A percentile compares a stretch with the other conserved stretches of the same genome.
phyloP scores from a whole-genome alignment of 148 eudicot species.

The Heliamphora exappendiculata region DNA sequence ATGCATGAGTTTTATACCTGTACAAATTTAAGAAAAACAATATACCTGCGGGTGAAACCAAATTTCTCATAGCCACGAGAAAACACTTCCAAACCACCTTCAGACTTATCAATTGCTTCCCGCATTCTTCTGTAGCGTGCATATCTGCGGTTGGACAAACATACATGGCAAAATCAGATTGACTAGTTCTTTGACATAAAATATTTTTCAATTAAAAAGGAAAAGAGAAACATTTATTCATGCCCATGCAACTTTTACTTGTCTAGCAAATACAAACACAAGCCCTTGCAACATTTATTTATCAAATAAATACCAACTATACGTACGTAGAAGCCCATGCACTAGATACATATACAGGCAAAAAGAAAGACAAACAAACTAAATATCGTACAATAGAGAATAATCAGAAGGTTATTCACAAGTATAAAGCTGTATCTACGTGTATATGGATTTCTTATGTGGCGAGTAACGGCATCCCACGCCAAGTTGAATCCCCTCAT shows the following conservation, averaged over 20 bases:
- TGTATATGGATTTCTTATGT: too few species aligned
- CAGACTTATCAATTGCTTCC: slow-evolving; percentile 70
- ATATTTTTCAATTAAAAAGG: neutral
- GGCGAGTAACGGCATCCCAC: too few species aligned
- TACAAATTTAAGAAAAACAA: slow-evolving; percentile 5
- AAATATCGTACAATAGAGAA: too few species aligned
- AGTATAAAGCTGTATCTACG: too few species aligned
- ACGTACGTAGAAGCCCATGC: too few species aligned
- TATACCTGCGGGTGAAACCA: slow-evolving; percentile 81
- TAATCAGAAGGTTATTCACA: too few species aligned
- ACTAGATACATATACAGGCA: too few species aligned
- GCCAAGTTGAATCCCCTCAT: too few species aligned
- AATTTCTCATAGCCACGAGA: slow-evolving; percentile 90
- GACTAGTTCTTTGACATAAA: neutral
- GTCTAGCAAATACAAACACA: neutral
- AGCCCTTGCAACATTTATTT: neutral
- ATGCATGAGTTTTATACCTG: neutral
- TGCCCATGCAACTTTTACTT: neutral
- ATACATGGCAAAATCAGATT: neutral
- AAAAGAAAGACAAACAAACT: too few species aligned
- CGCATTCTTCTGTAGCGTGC: slow-evolving; percentile 65
- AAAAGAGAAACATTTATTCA: neutral
- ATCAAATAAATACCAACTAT: too few species aligned
- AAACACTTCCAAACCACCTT: slow-evolving; percentile 87
- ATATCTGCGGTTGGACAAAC: slow-evolving; percentile 37